Evolutionary conservation across 352 stramenopile species (phyloP).

Genomic region (Pythium graminicola): DNA sequence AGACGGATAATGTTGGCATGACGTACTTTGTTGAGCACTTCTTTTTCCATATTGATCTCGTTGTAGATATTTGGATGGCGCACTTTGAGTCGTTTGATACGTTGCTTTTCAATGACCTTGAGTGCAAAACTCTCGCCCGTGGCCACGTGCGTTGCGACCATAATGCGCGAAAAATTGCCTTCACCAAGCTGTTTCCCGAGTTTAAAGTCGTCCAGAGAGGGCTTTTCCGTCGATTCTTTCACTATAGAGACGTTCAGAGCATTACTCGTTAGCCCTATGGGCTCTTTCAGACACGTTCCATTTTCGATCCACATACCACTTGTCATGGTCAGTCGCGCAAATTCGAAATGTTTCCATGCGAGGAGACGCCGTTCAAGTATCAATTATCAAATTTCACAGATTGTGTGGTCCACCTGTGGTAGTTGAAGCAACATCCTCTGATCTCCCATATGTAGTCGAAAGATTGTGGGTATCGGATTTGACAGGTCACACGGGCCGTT

Average conservation of each 20-base stretch:
- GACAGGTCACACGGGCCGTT: conserved; percentile 19
- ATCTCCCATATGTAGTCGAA: conserved; percentile 10
- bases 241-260: conserved; percentile 28
- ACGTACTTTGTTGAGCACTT: conserved; percentile 83
- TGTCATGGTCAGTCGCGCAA: too few species aligned
- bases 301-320: conserved; percentile 13
- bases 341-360: conserved; percentile 14
- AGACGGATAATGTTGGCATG: conserved; percentile 92
- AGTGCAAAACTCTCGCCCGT: conserved; percentile 93
- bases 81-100: conserved; percentile 77
- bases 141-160: conserved; percentile 80
- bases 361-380: conserved; percentile 8
- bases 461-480: conserved; percentile 10
- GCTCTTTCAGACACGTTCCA: too few species aligned
- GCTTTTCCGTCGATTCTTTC: conserved; percentile 69
- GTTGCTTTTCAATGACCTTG: conserved; percentile 93
- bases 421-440: conserved; percentile 17
- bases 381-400: conserved; percentile 17
- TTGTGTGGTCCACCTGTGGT: conserved; percentile 12
- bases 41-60: conserved; percentile 97
- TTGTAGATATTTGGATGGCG: conserved; percentile 98
- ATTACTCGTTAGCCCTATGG: not conserved
- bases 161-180: conserved; percentile 96
- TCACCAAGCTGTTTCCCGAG: conserved; percentile 55
- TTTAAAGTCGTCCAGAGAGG: conserved; percentile 64